Base-by-base conservation (phyloP, 331 rosid species). In the Rhamnella rubrinervis region DNA sequence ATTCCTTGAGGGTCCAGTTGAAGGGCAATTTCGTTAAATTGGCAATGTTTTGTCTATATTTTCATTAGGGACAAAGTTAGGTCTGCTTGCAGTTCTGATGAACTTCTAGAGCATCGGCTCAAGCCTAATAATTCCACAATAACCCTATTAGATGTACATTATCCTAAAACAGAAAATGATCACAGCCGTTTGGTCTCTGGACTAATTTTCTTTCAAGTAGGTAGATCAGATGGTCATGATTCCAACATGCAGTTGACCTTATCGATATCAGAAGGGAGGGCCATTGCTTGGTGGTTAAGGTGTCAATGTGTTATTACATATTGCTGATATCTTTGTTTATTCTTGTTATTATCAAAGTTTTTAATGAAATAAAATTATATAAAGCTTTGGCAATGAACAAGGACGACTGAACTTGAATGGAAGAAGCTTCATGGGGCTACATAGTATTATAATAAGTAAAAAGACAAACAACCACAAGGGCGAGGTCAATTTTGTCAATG, bases 101-200 rank as follows among this genome's bases (percentile, higher is more conserved):
- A 41, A 59, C 73, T 70, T 80, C 85, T 77, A 74, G 85, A 77
- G 77, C 23, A 14, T 64, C 37, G 20, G 41, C 31, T 38, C 40
- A 61, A 38, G 63, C 28, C 8, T 46, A 46, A 38, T 10, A 0
- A 23, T 23, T 23, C 11, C 18, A 35, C 16, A 12, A 56, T 44
- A 28, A 21, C 8, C 28, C 58, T 15, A 20, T 46, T 12, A 44
- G 11, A 25, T 51, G 0, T 67, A 17, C 35, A 62, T 71, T 74
- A 80, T 31, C 75, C 46, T 61, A 21, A 19, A 41, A 55, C 61
- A 55, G 9, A 52, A 20, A n/a, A 71, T 53, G 25, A 72, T 66
- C 70, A n/a, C n/a, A 21, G 31, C 65, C 72, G 63, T 68, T 50
- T n/a, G 23, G 6, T 49, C 39, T 19, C 1, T 23, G 3, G 16